Percentiles rank a stretch among this genome's conserved stretches.
These are phyloP conservation scores for Syncephalis plumigaleata DNA, from an alignment of 371 early-diverging fungal species.

Conservation along the genomic window DNA sequence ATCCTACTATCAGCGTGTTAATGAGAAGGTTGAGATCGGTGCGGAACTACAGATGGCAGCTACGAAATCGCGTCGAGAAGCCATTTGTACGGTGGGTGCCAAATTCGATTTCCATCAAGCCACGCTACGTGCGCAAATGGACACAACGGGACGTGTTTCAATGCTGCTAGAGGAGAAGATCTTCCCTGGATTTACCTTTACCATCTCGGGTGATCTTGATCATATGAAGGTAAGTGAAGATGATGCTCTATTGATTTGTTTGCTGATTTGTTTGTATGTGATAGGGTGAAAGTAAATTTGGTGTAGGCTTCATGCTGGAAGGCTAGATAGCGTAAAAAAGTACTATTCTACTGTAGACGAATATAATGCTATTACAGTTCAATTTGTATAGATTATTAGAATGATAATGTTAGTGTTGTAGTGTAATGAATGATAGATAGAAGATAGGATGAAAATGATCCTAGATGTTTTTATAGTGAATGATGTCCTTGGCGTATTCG, in stretches of 20 bases:
- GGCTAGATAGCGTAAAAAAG: constrained; percentile 2
- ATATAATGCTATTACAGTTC: too few relatives aligned
- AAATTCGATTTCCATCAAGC: constrained; percentile 89
- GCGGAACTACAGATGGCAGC: constrained; percentile 77
- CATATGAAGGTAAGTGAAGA: constrained; percentile 61
- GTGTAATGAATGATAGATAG: too few relatives aligned
- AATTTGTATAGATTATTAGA: too few relatives aligned
- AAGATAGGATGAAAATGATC: too few relatives aligned
- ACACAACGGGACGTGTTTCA: constrained; percentile 73
- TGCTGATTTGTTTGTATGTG: not conserved
- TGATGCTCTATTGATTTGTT: not conserved
- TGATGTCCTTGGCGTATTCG: too few relatives aligned
- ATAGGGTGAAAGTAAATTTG: constrained; percentile 6
- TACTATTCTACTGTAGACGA: too few relatives aligned
- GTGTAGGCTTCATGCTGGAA: constrained; percentile 8
- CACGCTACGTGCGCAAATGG: constrained; percentile 80
- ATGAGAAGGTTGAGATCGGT: constrained; percentile 85
- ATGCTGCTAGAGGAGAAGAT: constrained; percentile 89
- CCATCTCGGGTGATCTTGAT: constrained; percentile 87
- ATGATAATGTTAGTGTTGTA: too few relatives aligned
- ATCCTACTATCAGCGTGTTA: constrained; percentile 80
- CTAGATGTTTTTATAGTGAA: too few relatives aligned
- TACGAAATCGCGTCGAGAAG: constrained; percentile 67
- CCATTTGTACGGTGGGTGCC: constrained; percentile 82
- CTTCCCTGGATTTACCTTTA: constrained; percentile 82